Percentiles rank a stretch among this genome's conserved stretches.
These are phyloP conservation scores for Endotrypanum monterogeii DNA, from an alignment of 208 protist species.

Conservation along the genomic window DNA sequence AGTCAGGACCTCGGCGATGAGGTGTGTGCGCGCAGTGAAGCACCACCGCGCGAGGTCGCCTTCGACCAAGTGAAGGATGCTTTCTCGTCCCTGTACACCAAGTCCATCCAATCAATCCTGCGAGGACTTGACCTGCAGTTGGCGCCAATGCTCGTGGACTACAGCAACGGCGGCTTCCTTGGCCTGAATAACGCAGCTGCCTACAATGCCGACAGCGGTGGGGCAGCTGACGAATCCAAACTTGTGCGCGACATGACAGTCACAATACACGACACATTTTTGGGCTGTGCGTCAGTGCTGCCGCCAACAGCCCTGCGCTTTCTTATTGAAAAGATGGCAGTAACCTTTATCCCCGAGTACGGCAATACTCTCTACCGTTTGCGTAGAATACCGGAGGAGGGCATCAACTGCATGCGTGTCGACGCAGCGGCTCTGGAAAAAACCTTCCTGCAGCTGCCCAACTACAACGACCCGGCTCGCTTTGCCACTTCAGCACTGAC, in stretches of 20 bases:
- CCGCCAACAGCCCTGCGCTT: constrained; percentile 70
- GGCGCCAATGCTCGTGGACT: constrained; percentile 60
- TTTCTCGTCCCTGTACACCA: constrained; percentile 76
- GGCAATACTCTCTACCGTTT: constrained; percentile 74
- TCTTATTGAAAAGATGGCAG: constrained; percentile 83
- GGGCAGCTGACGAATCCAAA: constrained; percentile 55
- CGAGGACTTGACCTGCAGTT: constrained; percentile 56
- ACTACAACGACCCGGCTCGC: constrained; percentile 84
- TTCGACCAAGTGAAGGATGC: constrained; percentile 77
- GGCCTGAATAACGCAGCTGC: constrained; percentile 8
- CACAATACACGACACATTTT: constrained; percentile 62
- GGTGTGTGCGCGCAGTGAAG: constrained; percentile 71
- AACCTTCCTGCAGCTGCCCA: constrained; percentile 81
- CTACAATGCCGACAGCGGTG: constrained; percentile 17
- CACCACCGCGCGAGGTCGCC: constrained; percentile 60
- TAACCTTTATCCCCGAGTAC: constrained; percentile 66
- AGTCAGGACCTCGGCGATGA: constrained; percentile 78
- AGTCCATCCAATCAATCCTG: constrained; percentile 66
- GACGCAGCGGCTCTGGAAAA: constrained; percentile 80
- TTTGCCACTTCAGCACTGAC: constrained; percentile 54
- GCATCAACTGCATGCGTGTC: constrained; percentile 67
- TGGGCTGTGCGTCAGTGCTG: constrained; percentile 68
- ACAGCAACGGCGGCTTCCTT: constrained; percentile 67
- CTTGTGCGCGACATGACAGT: constrained; percentile 63
- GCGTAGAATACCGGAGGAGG: constrained; percentile 55